Evolutionary conservation across 805 yeast genomes (phyloP).

Genomic region (Nakazawaea wickerhamii): DNA sequence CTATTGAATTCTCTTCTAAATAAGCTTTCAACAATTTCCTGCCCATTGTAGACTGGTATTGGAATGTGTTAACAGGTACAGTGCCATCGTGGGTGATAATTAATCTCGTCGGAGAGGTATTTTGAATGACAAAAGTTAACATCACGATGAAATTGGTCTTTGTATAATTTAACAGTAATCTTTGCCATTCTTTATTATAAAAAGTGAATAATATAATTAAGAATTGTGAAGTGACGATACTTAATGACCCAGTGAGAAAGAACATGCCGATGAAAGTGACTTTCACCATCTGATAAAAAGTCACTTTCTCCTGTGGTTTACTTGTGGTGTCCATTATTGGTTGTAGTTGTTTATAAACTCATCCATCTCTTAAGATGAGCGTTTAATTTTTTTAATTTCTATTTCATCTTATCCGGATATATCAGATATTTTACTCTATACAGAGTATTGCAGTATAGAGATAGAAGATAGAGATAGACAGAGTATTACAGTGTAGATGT

Average conservation of each 20-base stretch:
- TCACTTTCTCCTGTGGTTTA: slow-evolving; percentile 15
- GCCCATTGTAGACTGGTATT: slow-evolving; percentile 20
- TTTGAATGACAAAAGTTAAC: slow-evolving; percentile 43
- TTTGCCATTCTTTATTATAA: slow-evolving; percentile 28
- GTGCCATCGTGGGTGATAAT: slow-evolving; percentile 43
- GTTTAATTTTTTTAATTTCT: no score
- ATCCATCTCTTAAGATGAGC: no score
- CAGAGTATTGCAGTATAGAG: no score
- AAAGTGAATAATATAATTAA: slow-evolving; percentile 29
- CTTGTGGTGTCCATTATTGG: no score
- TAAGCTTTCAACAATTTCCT: slow-evolving; percentile 13
- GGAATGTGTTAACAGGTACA: slow-evolving; percentile 29
- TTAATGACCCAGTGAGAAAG: slow-evolving; percentile 33
- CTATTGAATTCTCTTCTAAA: slow-evolving; percentile 31
- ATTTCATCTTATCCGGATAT: no score
- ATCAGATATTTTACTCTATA: no score
- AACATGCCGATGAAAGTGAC: slow-evolving; percentile 20
- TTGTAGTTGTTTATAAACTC: not conserved
- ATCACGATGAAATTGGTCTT: slow-evolving; percentile 54
- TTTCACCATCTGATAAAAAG: slow-evolving; percentile 21
- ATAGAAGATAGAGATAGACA: no score
- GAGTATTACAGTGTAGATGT: no score
- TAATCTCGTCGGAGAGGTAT: slow-evolving; percentile 48
- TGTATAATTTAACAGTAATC: slow-evolving; percentile 44
- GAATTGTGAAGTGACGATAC: slow-evolving; percentile 43